phyloP scores from a whole-genome alignment of 106 monocot genomes.

The Apostasia shenzhenica region DNA sequence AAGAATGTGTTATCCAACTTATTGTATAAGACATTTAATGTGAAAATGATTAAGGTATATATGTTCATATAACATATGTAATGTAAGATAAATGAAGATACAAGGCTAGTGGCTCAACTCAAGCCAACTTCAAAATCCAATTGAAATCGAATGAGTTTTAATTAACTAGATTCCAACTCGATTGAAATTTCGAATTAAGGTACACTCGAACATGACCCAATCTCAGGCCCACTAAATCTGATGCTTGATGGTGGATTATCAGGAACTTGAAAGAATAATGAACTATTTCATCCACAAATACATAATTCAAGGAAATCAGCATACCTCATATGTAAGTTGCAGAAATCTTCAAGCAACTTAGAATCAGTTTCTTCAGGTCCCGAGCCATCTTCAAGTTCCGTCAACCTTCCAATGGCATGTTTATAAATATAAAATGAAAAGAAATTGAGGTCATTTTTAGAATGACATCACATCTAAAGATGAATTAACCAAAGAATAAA shows the following conservation, averaged over 20 bases:
- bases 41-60: too few relatives aligned
- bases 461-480: neutral
- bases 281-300: neutral
- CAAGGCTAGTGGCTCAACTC: too few relatives aligned
- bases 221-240: neutral
- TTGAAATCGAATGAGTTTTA: neutral
- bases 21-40: too few relatives aligned
- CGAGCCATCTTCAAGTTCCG: conserved; percentile 80
- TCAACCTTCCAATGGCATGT: conserved; percentile 34
- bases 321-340: conserved; percentile 31
- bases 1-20: too few relatives aligned
- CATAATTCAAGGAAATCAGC: neutral
- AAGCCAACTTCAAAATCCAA: too few relatives aligned
- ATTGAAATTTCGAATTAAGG: neutral
- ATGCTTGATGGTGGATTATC: neutral
- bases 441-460: neutral
- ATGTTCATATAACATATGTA: too few relatives aligned
- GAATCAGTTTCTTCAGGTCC: conserved; percentile 62
- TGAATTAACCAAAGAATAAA: neutral
- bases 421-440: neutral
- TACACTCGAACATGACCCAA: neutral
- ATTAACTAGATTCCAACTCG: neutral
- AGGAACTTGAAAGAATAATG: neutral
- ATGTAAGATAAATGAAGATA: too few relatives aligned
- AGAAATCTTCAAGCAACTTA: conserved; percentile 42